phyloP scores from a whole-genome alignment of 306 rosid species.

The Leucaena leucocephala region DNA sequence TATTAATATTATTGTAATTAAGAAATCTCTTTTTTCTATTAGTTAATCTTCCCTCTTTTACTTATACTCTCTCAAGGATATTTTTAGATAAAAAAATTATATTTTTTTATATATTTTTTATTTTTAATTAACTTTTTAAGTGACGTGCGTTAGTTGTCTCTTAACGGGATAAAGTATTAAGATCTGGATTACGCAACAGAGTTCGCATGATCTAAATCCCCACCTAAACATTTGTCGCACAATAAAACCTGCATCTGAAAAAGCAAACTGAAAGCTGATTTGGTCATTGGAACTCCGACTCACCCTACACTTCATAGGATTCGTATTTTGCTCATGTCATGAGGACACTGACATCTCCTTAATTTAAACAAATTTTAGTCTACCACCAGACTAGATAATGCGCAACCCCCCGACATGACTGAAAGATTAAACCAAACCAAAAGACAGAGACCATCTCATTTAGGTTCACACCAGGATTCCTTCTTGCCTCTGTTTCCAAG shows the following conservation, averaged over 20 bases:
- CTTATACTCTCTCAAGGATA: no score
- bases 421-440: neutral
- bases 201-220: neutral
- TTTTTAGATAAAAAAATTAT: no score
- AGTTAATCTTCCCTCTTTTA: no score
- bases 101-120: no score
- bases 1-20: no score
- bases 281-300: neutral
- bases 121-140: no score
- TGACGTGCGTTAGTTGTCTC: no score
- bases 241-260: neutral
- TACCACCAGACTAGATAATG: neutral
- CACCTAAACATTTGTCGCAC: neutral
- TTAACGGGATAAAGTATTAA: neutral
- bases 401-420: neutral
- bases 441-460: neutral
- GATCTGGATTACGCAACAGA: neutral
- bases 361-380: neutral
- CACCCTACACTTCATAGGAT: neutral
- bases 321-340: neutral
- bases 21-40: no score
- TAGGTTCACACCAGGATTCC: neutral
- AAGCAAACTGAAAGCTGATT: neutral
- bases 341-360: neutral
- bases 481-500: neutral